Percentiles rank a stretch among this genome's conserved stretches.
phyloP scores from a whole-genome alignment of 2,329 filamentous ascomycete species.

The Aspergillus piperis region DNA sequence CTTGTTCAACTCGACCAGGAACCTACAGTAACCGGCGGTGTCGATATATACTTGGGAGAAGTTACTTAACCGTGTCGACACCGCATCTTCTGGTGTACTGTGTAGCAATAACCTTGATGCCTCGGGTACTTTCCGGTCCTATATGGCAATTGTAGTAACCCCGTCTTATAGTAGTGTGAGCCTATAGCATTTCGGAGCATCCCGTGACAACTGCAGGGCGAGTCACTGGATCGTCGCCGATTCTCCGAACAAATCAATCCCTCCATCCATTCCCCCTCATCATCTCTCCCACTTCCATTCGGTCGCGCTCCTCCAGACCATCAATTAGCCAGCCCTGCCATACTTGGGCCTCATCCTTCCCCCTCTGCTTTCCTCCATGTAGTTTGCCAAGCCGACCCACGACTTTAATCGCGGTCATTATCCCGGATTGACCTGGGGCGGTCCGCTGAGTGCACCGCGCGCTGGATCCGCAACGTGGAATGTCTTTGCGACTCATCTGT shows the following conservation, averaged over 20 bases:
- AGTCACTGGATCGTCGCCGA: neutral
- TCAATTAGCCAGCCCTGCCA: neutral
- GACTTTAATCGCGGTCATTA: constrained; percentile 5
- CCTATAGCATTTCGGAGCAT: neutral
- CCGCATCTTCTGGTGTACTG: neutral
- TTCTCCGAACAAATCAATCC: neutral
- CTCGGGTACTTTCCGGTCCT: neutral
- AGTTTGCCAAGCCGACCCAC: neutral
- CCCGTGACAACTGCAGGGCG: constrained; percentile 9
- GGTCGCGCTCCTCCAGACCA: neutral
- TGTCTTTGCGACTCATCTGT: constrained; percentile 11
- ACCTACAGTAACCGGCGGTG: neutral
- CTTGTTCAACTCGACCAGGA: neutral
- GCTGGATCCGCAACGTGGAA: constrained; percentile 23
- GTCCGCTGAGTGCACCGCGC: neutral
- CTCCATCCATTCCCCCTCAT: neutral
- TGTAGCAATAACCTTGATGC: neutral
- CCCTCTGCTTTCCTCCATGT: neutral
- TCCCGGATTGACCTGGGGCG: neutral
- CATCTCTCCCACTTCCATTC: neutral
- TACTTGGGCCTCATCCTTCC: neutral
- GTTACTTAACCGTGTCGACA: no score
- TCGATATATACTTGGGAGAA: neutral
- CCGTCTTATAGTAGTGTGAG: neutral
- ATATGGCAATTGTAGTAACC: neutral